These are phyloP conservation scores for Blepharisma stoltei DNA, from an alignment of 73 alveolate species.

Conservation along the genomic window DNA sequence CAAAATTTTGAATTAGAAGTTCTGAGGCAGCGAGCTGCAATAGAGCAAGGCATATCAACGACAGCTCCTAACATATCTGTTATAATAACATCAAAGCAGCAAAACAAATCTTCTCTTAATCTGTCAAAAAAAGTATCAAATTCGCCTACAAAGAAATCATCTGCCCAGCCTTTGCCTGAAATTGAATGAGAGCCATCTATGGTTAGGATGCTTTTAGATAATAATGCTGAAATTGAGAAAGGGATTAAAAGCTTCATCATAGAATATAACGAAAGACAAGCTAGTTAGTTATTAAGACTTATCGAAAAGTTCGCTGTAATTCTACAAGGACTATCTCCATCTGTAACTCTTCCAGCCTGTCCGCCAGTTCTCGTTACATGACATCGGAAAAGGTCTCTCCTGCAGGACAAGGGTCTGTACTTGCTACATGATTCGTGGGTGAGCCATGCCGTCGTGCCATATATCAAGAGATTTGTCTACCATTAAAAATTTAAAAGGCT, in stretches of 20 bases:
- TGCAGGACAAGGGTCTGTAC: no score
- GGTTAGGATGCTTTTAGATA: not conserved
- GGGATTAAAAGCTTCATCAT: not conserved
- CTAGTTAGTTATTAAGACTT: no score
- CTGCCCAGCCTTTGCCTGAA: constrained; percentile 5
- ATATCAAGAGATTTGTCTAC: no score
- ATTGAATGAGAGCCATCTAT: not conserved
- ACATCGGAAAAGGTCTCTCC: no score
- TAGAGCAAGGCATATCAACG: not conserved
- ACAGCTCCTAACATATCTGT: constrained; percentile 11
- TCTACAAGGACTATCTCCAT: no score
- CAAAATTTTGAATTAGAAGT: not conserved
- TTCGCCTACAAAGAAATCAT: constrained; percentile 12
- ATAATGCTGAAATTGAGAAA: not conserved
- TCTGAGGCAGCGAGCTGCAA: not conserved
- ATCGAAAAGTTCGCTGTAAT: no score
- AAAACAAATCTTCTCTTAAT: not conserved
- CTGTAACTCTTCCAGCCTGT: no score
- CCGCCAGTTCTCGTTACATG: no score
- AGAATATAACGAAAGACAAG: not conserved
- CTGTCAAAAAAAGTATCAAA: not conserved
- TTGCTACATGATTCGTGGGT: no score
- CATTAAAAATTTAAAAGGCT: no score
- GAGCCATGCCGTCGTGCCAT: no score
- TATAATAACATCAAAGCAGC: not conserved